Conservation (phyloP, 768 basidiomycete species). For the Mycena amicta region DNA sequence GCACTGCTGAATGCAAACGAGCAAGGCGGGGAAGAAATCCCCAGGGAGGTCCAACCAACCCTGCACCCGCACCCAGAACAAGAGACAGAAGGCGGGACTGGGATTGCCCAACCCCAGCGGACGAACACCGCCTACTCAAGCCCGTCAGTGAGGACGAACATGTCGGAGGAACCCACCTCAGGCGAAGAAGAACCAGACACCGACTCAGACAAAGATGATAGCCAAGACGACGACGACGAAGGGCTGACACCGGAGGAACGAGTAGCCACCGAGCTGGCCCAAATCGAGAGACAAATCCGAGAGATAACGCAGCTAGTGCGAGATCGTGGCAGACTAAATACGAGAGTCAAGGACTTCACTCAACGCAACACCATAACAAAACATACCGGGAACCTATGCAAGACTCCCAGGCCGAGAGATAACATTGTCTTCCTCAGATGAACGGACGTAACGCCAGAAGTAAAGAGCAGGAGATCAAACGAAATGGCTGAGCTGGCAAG, state of each 20-base stretch:
- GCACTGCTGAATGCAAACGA: no score
- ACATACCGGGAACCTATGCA: neutral
- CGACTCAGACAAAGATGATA: neutral
- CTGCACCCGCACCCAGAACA: no score
- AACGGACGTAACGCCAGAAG: neutral
- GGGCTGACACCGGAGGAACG: neutral
- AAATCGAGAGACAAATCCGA: neutral
- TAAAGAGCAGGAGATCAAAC: neutral
- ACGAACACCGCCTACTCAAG: neutral
- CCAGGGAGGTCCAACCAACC: neutral
- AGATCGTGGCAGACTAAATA: neutral
- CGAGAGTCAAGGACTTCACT: neutral
- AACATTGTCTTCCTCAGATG: neutral
- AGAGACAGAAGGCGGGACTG: neutral
- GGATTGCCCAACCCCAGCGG: neutral
- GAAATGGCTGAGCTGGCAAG: conserved; percentile 3
- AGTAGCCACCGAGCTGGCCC: neutral
- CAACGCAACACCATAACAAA: conserved; percentile 1
- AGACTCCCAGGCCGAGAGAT: neutral
- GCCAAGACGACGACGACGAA: neutral
- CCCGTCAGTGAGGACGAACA: neutral
- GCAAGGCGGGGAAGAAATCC: neutral
- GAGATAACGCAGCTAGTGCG: neutral
- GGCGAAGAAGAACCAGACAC: neutral
- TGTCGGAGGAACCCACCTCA: neutral